Evolutionary conservation across 192 early-diverging fungal genomes (phyloP).

Genomic region (Coemansia sp.): DNA sequence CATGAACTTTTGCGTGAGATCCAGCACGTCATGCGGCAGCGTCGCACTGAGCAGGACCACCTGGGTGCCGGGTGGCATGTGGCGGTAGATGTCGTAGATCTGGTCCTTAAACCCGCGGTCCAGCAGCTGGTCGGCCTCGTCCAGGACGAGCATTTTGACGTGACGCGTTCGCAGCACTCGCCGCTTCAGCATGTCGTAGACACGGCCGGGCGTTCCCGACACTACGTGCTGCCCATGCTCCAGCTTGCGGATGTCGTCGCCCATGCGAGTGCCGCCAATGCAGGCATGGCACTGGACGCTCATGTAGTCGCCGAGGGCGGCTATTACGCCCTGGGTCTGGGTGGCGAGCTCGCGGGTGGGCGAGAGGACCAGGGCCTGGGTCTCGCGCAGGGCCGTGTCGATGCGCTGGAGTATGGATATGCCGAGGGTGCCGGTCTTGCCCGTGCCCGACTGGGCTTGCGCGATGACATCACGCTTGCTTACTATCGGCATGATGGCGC

Average conservation of each 20-base stretch:
- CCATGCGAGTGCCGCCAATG: conserved; percentile 89
- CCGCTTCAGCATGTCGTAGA: conserved; percentile 96
- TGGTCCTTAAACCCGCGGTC: conserved; percentile 96
- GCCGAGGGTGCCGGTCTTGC: conserved; percentile 97
- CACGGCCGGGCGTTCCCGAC: conserved; percentile 92
- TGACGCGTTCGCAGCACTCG: conserved; percentile 74
- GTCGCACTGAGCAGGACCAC: conserved; percentile 93
- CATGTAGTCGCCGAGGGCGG: conserved; percentile 97
- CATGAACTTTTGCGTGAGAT: conserved; percentile 98
- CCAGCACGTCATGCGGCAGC: conserved; percentile 91
- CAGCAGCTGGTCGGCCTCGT: conserved; percentile 97
- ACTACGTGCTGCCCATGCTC: conserved; percentile 92
- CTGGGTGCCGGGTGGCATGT: conserved; percentile 87
- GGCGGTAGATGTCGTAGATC: conserved; percentile 91
- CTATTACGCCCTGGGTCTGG: conserved; percentile 90
- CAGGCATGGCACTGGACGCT: conserved; percentile 93
- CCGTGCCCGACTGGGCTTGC: conserved; percentile 97
- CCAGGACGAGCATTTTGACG: conserved; percentile 94
- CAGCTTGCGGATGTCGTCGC: conserved; percentile 91
- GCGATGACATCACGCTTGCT: conserved; percentile 93
- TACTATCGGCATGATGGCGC: conserved; percentile 88
- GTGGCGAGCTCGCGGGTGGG: conserved; percentile 96
- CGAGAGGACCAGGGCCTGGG: conserved; percentile 89
- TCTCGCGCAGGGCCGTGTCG: conserved; percentile 83
- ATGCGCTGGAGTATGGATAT: conserved; percentile 91